phyloP scores from a whole-genome alignment of 169 alveolate species.

The Cryptosporidium xiaoi region DNA sequence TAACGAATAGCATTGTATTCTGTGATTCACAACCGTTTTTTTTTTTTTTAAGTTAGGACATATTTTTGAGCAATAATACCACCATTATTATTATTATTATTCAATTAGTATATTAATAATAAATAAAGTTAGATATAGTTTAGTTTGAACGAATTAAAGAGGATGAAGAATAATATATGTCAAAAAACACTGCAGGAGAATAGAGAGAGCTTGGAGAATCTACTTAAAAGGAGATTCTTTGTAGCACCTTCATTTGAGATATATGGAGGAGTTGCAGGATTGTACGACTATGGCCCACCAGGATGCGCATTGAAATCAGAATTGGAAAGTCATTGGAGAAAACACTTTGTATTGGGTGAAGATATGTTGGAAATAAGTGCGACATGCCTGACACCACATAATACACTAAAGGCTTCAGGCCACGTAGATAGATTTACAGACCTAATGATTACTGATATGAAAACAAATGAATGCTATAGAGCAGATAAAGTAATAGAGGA shows the following conservation, averaged over 20 bases:
- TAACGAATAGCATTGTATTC: not conserved
- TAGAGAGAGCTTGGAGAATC: slow-evolving; percentile 84
- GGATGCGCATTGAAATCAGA: slow-evolving; percentile 96
- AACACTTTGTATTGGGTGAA: slow-evolving; percentile 95
- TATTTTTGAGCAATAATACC: too few relatives aligned
- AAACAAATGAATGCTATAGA: slow-evolving; percentile 87
- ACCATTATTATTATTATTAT: too few relatives aligned
- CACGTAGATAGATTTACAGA: slow-evolving; percentile 98
- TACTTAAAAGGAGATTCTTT: slow-evolving; percentile 92
- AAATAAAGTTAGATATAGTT: not conserved
- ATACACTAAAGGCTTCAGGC: slow-evolving; percentile 94
- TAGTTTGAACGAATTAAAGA: not conserved
- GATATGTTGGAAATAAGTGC: slow-evolving; percentile 94
- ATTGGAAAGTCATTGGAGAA: slow-evolving; percentile 95
- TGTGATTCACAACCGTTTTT: not conserved
- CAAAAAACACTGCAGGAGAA: slow-evolving; percentile 5
- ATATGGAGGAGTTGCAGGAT: slow-evolving; percentile 97
- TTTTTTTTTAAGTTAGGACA: not conserved
- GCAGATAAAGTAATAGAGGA: slow-evolving; percentile 88
- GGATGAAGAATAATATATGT: not conserved
- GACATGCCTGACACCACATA: slow-evolving; percentile 93
- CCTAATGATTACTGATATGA: slow-evolving; percentile 93
- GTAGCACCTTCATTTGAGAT: slow-evolving; percentile 93
- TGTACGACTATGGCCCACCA: slow-evolving; percentile 96
- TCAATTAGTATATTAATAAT: not conserved